Percentiles rank a stretch among this genome's conserved stretches.
Conservation (phyloP, 2,329 filamentous ascomycete genomes). For the Pseudogymnoascus sp. region DNA sequence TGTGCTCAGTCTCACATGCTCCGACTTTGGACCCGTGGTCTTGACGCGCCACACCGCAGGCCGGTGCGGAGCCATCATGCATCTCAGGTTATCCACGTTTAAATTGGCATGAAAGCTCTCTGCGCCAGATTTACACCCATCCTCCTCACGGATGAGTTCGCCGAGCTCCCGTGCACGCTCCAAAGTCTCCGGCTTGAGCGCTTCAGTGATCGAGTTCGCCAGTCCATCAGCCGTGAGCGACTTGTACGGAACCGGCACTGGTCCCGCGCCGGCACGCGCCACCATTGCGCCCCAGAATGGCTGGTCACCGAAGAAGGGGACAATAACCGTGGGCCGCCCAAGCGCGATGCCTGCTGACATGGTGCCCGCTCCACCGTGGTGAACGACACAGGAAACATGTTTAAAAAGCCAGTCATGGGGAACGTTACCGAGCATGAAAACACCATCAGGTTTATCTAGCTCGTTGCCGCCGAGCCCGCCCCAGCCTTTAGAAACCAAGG, state of each 20-base stretch:
- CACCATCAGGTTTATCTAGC: slow-evolving; percentile 56
- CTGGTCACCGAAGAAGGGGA: slow-evolving; percentile 78
- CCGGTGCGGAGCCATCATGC: slow-evolving; percentile 55
- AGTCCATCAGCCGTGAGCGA: slow-evolving; percentile 56
- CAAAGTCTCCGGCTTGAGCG: slow-evolving; percentile 47
- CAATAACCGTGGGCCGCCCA: slow-evolving; percentile 67
- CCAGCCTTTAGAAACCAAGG: slow-evolving; percentile 78
- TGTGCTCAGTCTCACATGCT: slow-evolving; percentile 47
- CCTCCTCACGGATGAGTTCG: slow-evolving; percentile 54
- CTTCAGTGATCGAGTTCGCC: slow-evolving; percentile 51
- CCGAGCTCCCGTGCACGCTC: slow-evolving; percentile 40
- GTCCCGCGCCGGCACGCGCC: slow-evolving; percentile 59
- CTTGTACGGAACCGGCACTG: slow-evolving; percentile 58
- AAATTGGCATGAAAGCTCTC: slow-evolving; percentile 61
- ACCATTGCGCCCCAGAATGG: slow-evolving; percentile 74
- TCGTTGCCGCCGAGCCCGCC: slow-evolving; percentile 67
- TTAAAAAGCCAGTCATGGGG: slow-evolving; percentile 84
- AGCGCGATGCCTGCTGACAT: slow-evolving; percentile 71
- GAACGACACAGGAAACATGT: slow-evolving; percentile 68
- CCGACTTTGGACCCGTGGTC: slow-evolving; percentile 46
- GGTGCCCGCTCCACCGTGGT: slow-evolving; percentile 78
- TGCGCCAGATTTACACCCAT: slow-evolving; percentile 50
- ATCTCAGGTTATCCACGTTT: slow-evolving; percentile 53
- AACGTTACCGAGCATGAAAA: slow-evolving; percentile 72
- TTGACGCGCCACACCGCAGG: slow-evolving; percentile 66